phyloP scores from a whole-genome alignment of 148 eudicot species.

The Vaccinium darrowii region DNA sequence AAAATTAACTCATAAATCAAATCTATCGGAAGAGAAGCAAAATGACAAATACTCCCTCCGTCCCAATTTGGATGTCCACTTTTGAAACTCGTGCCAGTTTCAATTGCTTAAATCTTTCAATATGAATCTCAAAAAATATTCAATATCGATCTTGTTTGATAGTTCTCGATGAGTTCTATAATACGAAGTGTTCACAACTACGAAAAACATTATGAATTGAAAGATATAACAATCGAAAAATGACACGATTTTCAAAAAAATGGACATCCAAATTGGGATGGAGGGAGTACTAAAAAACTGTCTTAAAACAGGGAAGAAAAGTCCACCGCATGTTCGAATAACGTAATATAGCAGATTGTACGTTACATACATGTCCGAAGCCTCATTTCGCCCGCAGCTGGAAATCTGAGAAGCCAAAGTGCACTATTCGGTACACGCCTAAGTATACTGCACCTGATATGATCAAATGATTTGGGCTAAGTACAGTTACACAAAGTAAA shows the following conservation, averaged over 20 bases:
- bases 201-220: too few species aligned
- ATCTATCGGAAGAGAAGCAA: neutral
- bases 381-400: slow-evolving; percentile 94
- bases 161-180: too few species aligned
- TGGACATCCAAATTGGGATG: too few species aligned
- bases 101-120: too few species aligned
- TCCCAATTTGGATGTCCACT: too few species aligned
- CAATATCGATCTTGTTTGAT: too few species aligned
- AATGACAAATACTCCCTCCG: neutral
- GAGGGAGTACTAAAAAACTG: neutral
- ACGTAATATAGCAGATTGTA: neutral
- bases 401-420: slow-evolving; percentile 95
- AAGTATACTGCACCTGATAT: slow-evolving; percentile 88
- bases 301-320: neutral
- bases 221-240: too few species aligned
- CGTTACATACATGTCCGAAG: slow-evolving; percentile 74
- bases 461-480: neutral
- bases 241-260: too few species aligned
- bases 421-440: slow-evolving; percentile 92
- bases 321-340: neutral
- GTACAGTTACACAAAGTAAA: neutral
- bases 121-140: too few species aligned
- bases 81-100: too few species aligned
- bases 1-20: neutral
- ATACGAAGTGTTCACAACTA: too few species aligned